Evolutionary conservation across 768 basidiomycete species (phyloP).

Genomic region (Zangia roseola): DNA sequence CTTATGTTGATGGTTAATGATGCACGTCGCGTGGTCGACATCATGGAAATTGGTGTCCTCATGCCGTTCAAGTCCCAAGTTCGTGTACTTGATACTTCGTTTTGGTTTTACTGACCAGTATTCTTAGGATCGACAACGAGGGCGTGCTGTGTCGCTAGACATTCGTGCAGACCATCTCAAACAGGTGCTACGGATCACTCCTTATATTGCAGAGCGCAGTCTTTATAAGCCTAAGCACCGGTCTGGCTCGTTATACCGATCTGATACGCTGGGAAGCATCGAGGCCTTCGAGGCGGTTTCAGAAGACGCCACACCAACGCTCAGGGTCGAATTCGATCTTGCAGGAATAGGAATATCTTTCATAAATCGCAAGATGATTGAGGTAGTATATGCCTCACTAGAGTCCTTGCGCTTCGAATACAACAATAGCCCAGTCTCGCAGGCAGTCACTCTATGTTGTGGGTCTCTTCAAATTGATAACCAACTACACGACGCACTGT

Average conservation of each 20-base stretch:
- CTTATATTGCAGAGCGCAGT: constrained; percentile 82
- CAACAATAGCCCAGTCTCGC: constrained; percentile 71
- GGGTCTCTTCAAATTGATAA: constrained; percentile 95
- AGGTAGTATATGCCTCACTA: constrained; percentile 86
- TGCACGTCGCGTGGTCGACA: constrained; percentile 69
- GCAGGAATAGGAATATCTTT: constrained; percentile 92
- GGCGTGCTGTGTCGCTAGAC: constrained; percentile 80
- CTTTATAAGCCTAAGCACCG: constrained; percentile 79
- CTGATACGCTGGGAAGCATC: constrained; percentile 65
- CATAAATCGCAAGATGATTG: constrained; percentile 81
- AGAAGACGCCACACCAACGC: constrained; percentile 64
- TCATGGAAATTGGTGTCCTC: constrained; percentile 93
- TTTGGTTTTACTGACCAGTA: constrained; percentile 1
- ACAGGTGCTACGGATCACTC: constrained; percentile 83
- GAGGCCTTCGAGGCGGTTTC: constrained; percentile 86
- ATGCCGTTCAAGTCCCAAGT: constrained; percentile 87
- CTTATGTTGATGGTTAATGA: constrained; percentile 64
- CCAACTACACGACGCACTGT: constrained; percentile 93
- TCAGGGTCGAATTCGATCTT: constrained; percentile 71
- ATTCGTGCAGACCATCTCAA: constrained; percentile 85
- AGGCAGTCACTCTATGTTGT: constrained; percentile 76
- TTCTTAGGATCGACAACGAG: constrained; percentile 50
- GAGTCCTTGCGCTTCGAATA: constrained; percentile 84
- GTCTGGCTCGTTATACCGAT: constrained; percentile 46
- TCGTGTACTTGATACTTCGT: constrained; percentile 21